A percentile compares a stretch with the other conserved stretches of the same genome.
Evolutionary conservation across 2,329 filamentous ascomycete species (phyloP).

Genomic region (Chaetomiaceae sp.): DNA sequence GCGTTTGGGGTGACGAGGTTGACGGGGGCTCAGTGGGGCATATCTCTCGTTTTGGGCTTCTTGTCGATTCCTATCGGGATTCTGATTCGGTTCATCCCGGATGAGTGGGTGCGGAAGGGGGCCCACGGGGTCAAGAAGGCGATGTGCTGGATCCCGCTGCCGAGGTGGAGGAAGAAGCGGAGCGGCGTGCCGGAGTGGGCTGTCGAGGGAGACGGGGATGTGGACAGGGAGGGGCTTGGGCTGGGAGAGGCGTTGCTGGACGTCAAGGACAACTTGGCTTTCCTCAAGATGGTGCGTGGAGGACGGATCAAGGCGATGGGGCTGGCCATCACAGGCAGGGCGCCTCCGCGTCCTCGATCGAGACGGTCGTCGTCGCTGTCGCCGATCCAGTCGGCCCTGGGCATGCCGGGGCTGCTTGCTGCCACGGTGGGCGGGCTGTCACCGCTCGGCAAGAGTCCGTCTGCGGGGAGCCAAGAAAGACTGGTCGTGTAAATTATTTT

Average conservation of each 20-base stretch:
- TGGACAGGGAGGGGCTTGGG: too few relatives aligned
- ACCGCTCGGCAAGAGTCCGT: too few relatives aligned
- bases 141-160: background rate
- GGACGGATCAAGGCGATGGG: constrained; percentile 7
- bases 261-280: constrained; percentile 3
- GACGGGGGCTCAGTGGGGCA: constrained; percentile 71
- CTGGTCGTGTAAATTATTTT: too few relatives aligned
- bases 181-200: background rate
- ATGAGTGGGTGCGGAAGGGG: constrained; percentile 48
- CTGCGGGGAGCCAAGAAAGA: too few relatives aligned
- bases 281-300: constrained; percentile 11
- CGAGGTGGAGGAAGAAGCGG: background rate
- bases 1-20: constrained; percentile 65
- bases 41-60: constrained; percentile 71
- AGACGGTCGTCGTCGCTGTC: background rate
- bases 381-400: constrained; percentile 4
- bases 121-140: too few relatives aligned
- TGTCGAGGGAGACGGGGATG: background rate
- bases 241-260: background rate
- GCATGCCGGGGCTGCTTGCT: constrained; percentile 11
- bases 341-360: too few relatives aligned
- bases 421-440: background rate
- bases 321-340: background rate
- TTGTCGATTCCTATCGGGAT: constrained; percentile 72
- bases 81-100: constrained; percentile 67